Evolutionary conservation across 805 yeast genomes (phyloP).

Genomic region (Schizosaccharomyces cryophilus): DNA sequence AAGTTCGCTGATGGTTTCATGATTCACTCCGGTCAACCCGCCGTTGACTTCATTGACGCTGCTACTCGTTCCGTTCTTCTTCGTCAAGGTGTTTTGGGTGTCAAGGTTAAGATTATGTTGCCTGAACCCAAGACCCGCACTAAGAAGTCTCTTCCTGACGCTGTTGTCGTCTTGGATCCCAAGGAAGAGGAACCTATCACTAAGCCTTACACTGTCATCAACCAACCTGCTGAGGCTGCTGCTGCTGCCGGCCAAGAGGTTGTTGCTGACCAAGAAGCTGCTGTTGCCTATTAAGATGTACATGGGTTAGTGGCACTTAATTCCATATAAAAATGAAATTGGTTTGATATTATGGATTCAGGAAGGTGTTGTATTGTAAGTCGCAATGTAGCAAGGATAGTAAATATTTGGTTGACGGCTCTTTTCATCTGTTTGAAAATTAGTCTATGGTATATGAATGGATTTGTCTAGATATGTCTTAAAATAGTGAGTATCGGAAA

Average conservation of each 20-base stretch:
- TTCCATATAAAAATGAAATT: neutral
- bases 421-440: too few relatives aligned
- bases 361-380: neutral
- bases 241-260: neutral
- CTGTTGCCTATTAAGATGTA: neutral
- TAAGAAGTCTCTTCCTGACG: slow-evolving; percentile 63
- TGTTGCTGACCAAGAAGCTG: neutral
- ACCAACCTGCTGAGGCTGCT: neutral
- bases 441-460: too few relatives aligned
- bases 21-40: slow-evolving; percentile 99
- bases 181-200: slow-evolving; percentile 78
- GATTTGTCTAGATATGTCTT: too few relatives aligned
- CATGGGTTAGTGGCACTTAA: neutral
- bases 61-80: slow-evolving; percentile 98
- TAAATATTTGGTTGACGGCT: neutral
- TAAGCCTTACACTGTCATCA: slow-evolving; percentile 20
- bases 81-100: slow-evolving; percentile 99
- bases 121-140: slow-evolving; percentile 52
- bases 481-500: too few relatives aligned
- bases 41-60: slow-evolving; percentile 89
- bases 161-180: slow-evolving; percentile 68
- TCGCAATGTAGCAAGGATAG: neutral
- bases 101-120: slow-evolving; percentile 97
- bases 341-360: neutral
- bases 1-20: slow-evolving; percentile 99